Conservation (phyloP, 495 filamentous ascomycete genomes). For the Diplogelasinospora grovesii region DNA sequence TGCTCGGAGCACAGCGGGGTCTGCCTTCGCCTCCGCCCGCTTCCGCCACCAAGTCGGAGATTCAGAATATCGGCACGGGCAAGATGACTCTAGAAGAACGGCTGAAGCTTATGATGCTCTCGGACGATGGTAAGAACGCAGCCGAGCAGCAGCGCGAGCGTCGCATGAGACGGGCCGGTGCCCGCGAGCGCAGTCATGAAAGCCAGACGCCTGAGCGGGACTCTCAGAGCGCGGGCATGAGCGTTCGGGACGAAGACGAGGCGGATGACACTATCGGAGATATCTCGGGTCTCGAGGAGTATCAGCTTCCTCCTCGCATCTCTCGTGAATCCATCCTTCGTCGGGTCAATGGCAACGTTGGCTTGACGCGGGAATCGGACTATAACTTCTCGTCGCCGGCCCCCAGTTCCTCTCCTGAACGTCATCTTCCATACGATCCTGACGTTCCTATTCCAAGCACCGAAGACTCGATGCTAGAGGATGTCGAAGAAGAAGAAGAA, state of each 20-base stretch:
- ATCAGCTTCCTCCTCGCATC: slow-evolving; percentile 66
- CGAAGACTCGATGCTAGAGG: slow-evolving; percentile 43
- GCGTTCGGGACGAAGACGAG: slow-evolving; percentile 26
- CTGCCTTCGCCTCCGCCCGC: slow-evolving; percentile 64
- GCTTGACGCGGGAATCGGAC: slow-evolving; percentile 50
- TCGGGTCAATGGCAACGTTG: slow-evolving; percentile 69
- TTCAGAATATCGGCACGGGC: slow-evolving; percentile 57
- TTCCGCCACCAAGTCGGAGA: slow-evolving; percentile 60
- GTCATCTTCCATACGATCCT: slow-evolving; percentile 64
- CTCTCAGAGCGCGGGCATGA: slow-evolving; percentile 31
- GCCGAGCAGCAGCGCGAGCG: slow-evolving; percentile 55
- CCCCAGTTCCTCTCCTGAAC: slow-evolving; percentile 48
- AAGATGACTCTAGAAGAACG: slow-evolving; percentile 78
- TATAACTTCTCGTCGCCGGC: slow-evolving; percentile 54
- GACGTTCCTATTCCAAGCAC: slow-evolving; percentile 80
- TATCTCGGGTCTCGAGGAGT: slow-evolving; percentile 47
- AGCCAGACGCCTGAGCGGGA: slow-evolving; percentile 46
- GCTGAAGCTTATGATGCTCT: slow-evolving; percentile 74
- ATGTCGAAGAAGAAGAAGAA: slow-evolving; percentile 46
- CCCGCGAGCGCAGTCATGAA: slow-evolving; percentile 36
- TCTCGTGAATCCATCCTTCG: slow-evolving; percentile 90
- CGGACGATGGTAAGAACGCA: slow-evolving; percentile 48
- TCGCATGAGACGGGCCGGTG: slow-evolving; percentile 49
- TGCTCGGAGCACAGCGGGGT: slow-evolving; percentile 50
- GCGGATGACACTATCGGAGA: slow-evolving; percentile 49